Percentiles rank a stretch among this genome's conserved stretches.
phyloP scores from a whole-genome alignment of 164 flowering plant genomes.

The Pachysandra terminalis region DNA sequence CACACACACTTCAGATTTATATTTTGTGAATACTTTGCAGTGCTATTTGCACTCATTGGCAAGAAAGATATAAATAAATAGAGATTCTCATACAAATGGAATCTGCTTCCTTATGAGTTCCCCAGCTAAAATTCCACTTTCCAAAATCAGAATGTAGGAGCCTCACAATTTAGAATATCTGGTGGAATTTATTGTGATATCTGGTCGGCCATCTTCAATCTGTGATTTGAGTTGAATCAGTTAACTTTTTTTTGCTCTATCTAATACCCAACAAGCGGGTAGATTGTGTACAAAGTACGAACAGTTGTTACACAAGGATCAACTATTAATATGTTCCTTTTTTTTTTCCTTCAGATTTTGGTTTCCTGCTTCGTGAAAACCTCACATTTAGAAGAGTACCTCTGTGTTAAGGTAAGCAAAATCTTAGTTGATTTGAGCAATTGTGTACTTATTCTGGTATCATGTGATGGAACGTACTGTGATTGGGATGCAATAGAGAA shows the following conservation, averaged over 20 bases:
- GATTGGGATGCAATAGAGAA: not conserved
- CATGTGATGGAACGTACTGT: not conserved
- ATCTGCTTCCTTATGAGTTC: not conserved
- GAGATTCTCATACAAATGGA: not conserved
- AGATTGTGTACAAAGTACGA: not conserved
- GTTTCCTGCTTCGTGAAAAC: slow-evolving; percentile 96
- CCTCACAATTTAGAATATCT: too few relatives aligned
- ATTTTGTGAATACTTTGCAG: not conserved
- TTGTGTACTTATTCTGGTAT: not conserved
- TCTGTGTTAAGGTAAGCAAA: slow-evolving; percentile 78
- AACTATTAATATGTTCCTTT: not conserved
- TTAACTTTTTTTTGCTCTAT: not conserved
- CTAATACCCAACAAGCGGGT: not conserved
- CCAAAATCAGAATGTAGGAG: too few relatives aligned
- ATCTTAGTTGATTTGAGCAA: not conserved
- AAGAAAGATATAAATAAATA: not conserved
- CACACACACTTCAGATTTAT: not conserved
- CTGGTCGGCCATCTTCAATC: not conserved
- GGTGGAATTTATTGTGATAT: too few relatives aligned
- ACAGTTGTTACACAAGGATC: not conserved
- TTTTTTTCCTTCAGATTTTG: slow-evolving; percentile 54
- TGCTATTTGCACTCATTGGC: not conserved
- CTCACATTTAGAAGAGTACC: slow-evolving; percentile 84
- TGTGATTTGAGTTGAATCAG: not conserved
- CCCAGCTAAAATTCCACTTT: not conserved